These are phyloP conservation scores for Candida sakaeoensis DNA, from an alignment of 805 yeast species.

Conservation along the genomic window DNA sequence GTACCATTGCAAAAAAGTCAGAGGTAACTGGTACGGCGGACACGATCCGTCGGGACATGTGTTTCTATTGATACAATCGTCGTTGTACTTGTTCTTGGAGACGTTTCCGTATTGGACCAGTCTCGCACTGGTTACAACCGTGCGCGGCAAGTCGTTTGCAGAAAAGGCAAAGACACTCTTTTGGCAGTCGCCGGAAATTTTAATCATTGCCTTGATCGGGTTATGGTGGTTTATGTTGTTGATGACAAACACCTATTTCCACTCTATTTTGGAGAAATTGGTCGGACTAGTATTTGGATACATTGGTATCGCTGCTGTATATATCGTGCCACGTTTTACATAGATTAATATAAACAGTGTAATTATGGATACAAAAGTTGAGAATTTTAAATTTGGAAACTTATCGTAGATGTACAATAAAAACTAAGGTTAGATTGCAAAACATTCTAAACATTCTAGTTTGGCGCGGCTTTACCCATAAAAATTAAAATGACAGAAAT, in stretches of 20 bases:
- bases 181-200: slow-evolving; percentile 23
- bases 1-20: slow-evolving; percentile 40
- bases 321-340: slow-evolving; percentile 31
- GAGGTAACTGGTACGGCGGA: slow-evolving; percentile 73
- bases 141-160: background rate
- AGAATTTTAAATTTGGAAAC: too few relatives aligned
- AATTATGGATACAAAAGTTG: too few relatives aligned
- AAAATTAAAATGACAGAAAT: too few relatives aligned
- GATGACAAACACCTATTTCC: slow-evolving; percentile 82
- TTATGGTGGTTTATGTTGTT: slow-evolving; percentile 88
- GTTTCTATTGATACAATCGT: slow-evolving; percentile 67
- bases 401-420: too few relatives aligned
- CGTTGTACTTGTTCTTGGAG: slow-evolving; percentile 66
- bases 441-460: too few relatives aligned
- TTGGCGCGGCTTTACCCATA: too few relatives aligned
- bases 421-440: too few relatives aligned
- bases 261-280: slow-evolving; percentile 70
- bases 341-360: background rate
- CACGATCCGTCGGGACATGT: slow-evolving; percentile 97
- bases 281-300: slow-evolving; percentile 67
- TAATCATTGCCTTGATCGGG: slow-evolving; percentile 22
- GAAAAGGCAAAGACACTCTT: background rate
- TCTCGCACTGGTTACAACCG: background rate
- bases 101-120: slow-evolving; percentile 34
- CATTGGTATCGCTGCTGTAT: slow-evolving; percentile 45